phyloP scores from a whole-genome alignment of 305 asterid species.

The Solanum hybrid region DNA sequence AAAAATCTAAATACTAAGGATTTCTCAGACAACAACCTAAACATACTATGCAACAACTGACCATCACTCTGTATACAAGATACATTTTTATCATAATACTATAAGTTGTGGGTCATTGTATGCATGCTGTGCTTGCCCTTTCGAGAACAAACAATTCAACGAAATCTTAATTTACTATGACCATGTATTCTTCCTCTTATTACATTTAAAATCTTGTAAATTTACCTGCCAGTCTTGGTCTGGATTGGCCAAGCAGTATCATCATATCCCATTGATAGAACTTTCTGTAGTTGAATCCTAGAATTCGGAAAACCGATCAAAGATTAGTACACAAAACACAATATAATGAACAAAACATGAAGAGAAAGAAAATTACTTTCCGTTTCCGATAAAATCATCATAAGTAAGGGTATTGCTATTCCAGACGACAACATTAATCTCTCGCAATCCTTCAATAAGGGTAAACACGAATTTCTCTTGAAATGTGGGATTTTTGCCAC shows the following conservation, averaged over 20 bases:
- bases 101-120: too few species aligned
- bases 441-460: slow-evolving; percentile 76
- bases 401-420: slow-evolving; percentile 72
- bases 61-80: too few species aligned
- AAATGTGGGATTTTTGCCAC: slow-evolving; percentile 84
- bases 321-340: neutral
- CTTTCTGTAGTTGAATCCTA: slow-evolving; percentile 81
- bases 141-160: too few species aligned
- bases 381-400: slow-evolving; percentile 84
- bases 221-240: slow-evolving; percentile 68
- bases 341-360: neutral
- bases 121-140: too few species aligned
- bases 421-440: slow-evolving; percentile 59
- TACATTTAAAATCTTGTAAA: neutral
- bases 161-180: too few species aligned
- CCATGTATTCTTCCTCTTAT: neutral
- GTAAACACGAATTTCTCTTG: slow-evolving; percentile 83
- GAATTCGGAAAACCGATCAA: slow-evolving; percentile 17
- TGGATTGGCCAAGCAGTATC: slow-evolving; percentile 79
- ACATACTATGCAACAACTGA: too few species aligned
- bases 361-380: slow-evolving; percentile 41
- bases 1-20: too few species aligned
- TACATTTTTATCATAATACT: too few species aligned
- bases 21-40: too few species aligned
- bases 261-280: slow-evolving; percentile 69